phyloP scores from a whole-genome alignment of 2,329 filamentous ascomycete genomes.

The Ceratocystis colombiana region DNA sequence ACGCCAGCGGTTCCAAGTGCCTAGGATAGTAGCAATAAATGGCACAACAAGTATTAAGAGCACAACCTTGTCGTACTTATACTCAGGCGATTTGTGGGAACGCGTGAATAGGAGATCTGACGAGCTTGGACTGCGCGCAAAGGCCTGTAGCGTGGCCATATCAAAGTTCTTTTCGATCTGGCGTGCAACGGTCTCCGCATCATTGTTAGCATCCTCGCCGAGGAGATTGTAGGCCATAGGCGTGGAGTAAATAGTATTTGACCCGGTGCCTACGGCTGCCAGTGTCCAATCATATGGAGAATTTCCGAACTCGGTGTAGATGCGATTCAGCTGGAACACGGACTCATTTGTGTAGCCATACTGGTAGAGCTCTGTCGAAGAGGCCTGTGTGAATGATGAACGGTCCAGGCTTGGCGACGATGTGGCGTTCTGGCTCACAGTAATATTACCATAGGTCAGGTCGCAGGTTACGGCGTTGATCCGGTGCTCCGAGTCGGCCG shows the following conservation, averaged over 20 bases:
- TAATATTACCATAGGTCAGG: background rate
- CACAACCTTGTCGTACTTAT: background rate
- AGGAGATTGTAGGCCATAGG: background rate
- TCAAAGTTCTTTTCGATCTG: constrained; percentile 4
- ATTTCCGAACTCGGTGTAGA: background rate
- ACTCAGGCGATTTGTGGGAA: background rate
- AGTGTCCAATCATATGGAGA: background rate
- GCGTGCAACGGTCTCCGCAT: background rate
- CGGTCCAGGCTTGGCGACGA: background rate
- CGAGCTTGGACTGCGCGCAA: background rate
- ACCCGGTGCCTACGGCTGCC: background rate
- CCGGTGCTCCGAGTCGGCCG: background rate
- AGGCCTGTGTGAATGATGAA: background rate
- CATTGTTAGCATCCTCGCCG: background rate
- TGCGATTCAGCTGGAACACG: background rate
- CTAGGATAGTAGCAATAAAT: background rate
- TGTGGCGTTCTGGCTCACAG: background rate
- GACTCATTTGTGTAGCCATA: background rate
- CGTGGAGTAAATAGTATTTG: background rate
- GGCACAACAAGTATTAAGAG: background rate
- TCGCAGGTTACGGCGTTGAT: background rate
- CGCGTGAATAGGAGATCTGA: background rate
- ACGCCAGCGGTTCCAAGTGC: constrained; percentile 1
- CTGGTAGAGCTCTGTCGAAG: background rate
- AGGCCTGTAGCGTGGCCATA: background rate